A percentile compares a stretch with the other conserved stretches of the same genome.
phyloP scores from a whole-genome alignment of 83 land plant genomes.

The Larix sibirica region DNA sequence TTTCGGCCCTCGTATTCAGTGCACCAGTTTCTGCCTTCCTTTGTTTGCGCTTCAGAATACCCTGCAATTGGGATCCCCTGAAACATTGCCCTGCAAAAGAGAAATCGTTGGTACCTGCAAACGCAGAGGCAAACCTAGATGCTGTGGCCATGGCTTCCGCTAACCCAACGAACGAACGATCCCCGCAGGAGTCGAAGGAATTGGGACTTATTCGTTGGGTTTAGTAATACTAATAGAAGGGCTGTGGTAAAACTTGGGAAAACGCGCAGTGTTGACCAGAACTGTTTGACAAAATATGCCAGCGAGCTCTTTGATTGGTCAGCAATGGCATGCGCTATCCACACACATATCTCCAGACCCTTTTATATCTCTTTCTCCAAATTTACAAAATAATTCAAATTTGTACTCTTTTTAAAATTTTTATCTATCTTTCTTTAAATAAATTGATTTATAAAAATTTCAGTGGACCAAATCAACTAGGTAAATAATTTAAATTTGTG shows the following conservation, averaged over 20 bases:
- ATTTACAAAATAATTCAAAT: no score
- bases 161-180: not conserved
- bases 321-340: conserved; percentile 10
- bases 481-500: no score
- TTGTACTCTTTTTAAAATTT: no score
- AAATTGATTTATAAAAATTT: no score
- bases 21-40: not conserved
- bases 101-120: conserved; percentile 10
- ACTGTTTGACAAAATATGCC: not conserved
- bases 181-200: not conserved
- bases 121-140: conserved; percentile 3
- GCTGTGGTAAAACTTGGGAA: not conserved
- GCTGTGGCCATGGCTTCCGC: conserved; percentile 3
- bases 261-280: not conserved
- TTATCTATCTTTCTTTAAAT: no score
- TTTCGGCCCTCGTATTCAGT: not conserved
- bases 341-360: not conserved
- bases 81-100: not conserved
- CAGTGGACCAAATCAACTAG: no score
- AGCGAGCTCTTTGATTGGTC: conserved; percentile 7
- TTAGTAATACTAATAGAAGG: not conserved
- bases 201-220: not conserved
- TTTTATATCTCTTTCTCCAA: not conserved
- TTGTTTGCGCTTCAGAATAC: not conserved
- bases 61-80: not conserved